Conservation (phyloP, 306 rosid genomes). For the Datisca glomerata region DNA sequence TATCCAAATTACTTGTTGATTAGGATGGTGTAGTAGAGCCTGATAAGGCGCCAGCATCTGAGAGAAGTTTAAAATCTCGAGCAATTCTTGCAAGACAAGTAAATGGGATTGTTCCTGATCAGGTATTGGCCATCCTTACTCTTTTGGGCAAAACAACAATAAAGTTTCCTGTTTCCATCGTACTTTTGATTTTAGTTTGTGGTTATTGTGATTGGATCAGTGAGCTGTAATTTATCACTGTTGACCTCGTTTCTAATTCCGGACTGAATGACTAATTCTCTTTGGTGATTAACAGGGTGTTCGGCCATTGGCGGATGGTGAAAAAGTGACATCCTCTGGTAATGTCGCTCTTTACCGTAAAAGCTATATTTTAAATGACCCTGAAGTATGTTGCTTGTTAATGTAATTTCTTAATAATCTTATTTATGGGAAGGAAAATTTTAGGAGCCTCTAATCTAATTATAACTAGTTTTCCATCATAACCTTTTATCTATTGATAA, state of each 20-base stretch:
- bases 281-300: slow-evolving; percentile 20
- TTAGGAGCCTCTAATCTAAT: no score
- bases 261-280: slow-evolving; percentile 3
- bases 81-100: slow-evolving; percentile 67
- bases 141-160: slow-evolving; percentile 8
- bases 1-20: slow-evolving; percentile 7
- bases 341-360: no score
- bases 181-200: slow-evolving; percentile 1
- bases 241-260: neutral
- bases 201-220: no score
- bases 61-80: slow-evolving; percentile 65
- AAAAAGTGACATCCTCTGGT: slow-evolving; percentile 25
- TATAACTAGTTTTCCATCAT: neutral
- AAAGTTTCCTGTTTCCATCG: no score
- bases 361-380: no score
- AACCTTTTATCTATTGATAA: neutral
- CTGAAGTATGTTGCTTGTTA: no score
- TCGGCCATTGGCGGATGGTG: slow-evolving; percentile 15
- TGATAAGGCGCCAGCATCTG: slow-evolving; percentile 77
- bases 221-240: no score
- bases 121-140: slow-evolving; percentile 29
- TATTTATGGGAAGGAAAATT: no score
- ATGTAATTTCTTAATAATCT: no score
- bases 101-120: slow-evolving; percentile 71
- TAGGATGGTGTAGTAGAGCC: slow-evolving; percentile 66